Evolutionary conservation across 2,329 filamentous ascomycete genomes (phyloP).

Genomic region (Pyricularia pennisetigena): DNA sequence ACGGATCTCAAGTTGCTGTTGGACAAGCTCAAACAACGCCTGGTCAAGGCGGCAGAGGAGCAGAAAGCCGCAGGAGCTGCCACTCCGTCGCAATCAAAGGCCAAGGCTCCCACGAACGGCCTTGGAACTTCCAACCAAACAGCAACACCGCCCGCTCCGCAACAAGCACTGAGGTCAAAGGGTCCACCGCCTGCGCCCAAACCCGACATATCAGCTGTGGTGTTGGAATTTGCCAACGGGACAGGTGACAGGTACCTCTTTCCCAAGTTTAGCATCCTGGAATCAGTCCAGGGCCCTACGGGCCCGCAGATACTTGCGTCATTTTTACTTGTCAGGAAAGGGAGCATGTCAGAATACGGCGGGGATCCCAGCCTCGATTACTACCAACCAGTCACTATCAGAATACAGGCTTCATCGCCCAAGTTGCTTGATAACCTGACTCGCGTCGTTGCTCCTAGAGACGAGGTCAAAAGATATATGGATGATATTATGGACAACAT

Average conservation of each 20-base stretch:
- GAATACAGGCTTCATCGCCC: conserved; percentile 42
- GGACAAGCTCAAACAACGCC: conserved; percentile 33
- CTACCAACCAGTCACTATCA: conserved; percentile 65
- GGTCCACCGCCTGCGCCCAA: conserved; percentile 43
- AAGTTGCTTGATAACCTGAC: conserved; percentile 51
- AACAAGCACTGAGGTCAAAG: conserved; percentile 50
- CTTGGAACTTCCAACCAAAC: conserved; percentile 10
- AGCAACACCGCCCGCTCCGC: conserved; percentile 17
- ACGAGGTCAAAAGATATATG: conserved; percentile 58
- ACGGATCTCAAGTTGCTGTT: conserved; percentile 43
- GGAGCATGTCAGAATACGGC: conserved; percentile 53
- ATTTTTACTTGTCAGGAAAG: conserved; percentile 68
- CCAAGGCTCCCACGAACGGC: conserved; percentile 23
- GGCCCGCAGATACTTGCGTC: conserved; percentile 56
- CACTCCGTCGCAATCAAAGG: conserved; percentile 2
- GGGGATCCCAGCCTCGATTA: conserved; percentile 58
- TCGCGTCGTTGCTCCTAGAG: conserved; percentile 50
- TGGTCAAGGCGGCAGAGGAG: conserved; percentile 23
- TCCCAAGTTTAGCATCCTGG: conserved; percentile 67
- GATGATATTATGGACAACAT: conserved; percentile 60
- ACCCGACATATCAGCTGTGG: conserved; percentile 54
- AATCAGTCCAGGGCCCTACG: conserved; percentile 43
- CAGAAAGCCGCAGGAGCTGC: conserved; percentile 3
- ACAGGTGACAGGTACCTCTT: conserved; percentile 70
- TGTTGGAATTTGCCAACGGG: conserved; percentile 58